Conservation (phyloP, 306 rosid species). For the Hippophae rhamnoides region DNA sequence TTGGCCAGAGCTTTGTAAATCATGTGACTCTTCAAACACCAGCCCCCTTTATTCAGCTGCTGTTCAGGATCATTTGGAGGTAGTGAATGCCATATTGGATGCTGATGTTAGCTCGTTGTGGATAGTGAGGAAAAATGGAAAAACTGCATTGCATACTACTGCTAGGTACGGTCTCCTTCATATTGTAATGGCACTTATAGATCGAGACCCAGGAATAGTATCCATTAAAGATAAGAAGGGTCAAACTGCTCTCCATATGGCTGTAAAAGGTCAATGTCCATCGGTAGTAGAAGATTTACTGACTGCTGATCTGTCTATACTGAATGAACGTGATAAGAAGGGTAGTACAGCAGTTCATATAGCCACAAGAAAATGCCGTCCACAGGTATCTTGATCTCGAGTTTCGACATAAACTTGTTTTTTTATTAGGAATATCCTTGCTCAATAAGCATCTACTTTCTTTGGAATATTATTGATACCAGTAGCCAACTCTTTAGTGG, state of each 20-base stretch:
- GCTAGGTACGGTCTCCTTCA: slow-evolving; percentile 61
- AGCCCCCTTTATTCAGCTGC: slow-evolving; percentile 90
- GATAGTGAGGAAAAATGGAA: slow-evolving; percentile 84
- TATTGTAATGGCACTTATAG: slow-evolving; percentile 53
- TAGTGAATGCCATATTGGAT: slow-evolving; percentile 77
- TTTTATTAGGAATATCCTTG: neutral
- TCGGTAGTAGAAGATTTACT: slow-evolving; percentile 65
- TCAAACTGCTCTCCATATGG: slow-evolving; percentile 97
- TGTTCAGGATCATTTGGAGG: slow-evolving; percentile 63
- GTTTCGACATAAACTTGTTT: slow-evolving; percentile 1
- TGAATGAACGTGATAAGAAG: slow-evolving; percentile 88
- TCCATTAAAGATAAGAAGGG: slow-evolving; percentile 81
- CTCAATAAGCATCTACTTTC: neutral
- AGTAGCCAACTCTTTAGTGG: neutral
- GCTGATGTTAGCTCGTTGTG: slow-evolving; percentile 46
- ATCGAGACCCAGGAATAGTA: slow-evolving; percentile 56
- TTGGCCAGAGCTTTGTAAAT: slow-evolving; percentile 72
- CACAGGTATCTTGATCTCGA: slow-evolving; percentile 41
- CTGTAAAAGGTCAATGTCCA: slow-evolving; percentile 73
- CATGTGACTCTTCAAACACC: slow-evolving; percentile 69
- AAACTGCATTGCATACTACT: slow-evolving; percentile 75
- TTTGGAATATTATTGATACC: neutral
- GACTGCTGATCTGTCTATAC: slow-evolving; percentile 40
- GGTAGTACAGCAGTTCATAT: slow-evolving; percentile 85
- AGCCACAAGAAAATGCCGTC: slow-evolving; percentile 85